Evolutionary conservation across 805 yeast genomes (phyloP).

Genomic region (Ogataea neopini): DNA sequence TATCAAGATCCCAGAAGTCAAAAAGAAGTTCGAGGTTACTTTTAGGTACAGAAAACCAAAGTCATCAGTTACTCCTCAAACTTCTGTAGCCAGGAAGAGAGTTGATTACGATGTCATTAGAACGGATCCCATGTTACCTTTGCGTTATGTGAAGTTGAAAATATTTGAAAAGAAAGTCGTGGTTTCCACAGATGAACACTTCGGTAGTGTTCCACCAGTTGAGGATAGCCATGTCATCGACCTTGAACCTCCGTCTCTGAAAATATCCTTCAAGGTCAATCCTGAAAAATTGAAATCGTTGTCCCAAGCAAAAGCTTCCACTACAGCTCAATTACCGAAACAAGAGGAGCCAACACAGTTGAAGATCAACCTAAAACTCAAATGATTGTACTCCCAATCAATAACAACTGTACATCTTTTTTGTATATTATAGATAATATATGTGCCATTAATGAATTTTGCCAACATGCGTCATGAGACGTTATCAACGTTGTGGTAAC

Average conservation of each 20-base stretch:
- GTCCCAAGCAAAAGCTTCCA: neutral
- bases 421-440: constrained; percentile 9
- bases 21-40: constrained; percentile 18
- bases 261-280: constrained; percentile 14
- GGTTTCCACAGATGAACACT: constrained; percentile 30
- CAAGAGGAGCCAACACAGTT: constrained; percentile 8
- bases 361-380: constrained; percentile 25
- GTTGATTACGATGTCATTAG: constrained; percentile 26
- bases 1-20: constrained; percentile 1
- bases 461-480: neutral
- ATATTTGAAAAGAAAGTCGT: constrained; percentile 25
- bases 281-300: constrained; percentile 10
- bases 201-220: constrained; percentile 12
- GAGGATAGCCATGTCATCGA: neutral
- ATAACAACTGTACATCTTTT: neutral
- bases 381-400: constrained; percentile 6
- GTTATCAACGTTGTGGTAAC: constrained; percentile 19
- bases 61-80: neutral
- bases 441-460: neutral
- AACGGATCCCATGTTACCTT: constrained; percentile 20
- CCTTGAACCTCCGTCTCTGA: neutral
- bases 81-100: constrained; percentile 9
- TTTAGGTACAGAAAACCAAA: constrained; percentile 19
- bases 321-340: neutral
- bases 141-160: constrained; percentile 40